Base-by-base conservation (phyloP, 495 filamentous ascomycete species). In the Tetracladium setigerum region DNA sequence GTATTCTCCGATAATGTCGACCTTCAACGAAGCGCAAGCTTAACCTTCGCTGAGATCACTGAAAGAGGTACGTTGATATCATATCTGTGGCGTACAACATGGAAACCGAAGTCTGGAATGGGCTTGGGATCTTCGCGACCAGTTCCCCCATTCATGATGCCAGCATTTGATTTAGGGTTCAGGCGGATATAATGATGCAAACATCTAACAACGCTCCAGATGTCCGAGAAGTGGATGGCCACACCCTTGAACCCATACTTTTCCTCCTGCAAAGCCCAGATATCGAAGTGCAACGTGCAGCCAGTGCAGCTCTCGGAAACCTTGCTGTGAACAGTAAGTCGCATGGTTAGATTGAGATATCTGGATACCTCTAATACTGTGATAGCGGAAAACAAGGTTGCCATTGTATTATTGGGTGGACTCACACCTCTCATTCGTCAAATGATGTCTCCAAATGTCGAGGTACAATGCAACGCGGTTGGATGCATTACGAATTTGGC, bases 1-100 rank as follows among this genome's bases (percentile, higher is more conserved):
- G 92, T 99, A 30, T 97, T 95, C 62, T 97, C 94, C 35, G 89
- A 97, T 59, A 99, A 99, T 72, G 88, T 99, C 62, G 94, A 99
- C 57, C 78, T 99, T 38, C 92, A 99, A 66, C 79, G 92, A 50
- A 97, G 94, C 66, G 92, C 92, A 12, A 95, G 89, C 65, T 78
- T 99, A 67, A 99, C 92, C 1, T 99, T 99, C 71, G 92, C 92
- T 22, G 92, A 99, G 63, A 97, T 99, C 60, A 99, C 92, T 12
- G 92, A 99, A 63, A 72, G 89, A 86, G 94, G 92, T 97, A 72
- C 58, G 79, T 71, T 17, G 19, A 44, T 16, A 16, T 35, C 27
- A 38, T 45, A 38, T 16, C 38, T 35, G 32, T 47, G 24, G 33
- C 32, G 38, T 42, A 50, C 47, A 50, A 41, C 18, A 50, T 38